These are phyloP conservation scores for Pelargonium nanum DNA, from an alignment of 345 rosid genomes.

Conservation along the genomic window DNA sequence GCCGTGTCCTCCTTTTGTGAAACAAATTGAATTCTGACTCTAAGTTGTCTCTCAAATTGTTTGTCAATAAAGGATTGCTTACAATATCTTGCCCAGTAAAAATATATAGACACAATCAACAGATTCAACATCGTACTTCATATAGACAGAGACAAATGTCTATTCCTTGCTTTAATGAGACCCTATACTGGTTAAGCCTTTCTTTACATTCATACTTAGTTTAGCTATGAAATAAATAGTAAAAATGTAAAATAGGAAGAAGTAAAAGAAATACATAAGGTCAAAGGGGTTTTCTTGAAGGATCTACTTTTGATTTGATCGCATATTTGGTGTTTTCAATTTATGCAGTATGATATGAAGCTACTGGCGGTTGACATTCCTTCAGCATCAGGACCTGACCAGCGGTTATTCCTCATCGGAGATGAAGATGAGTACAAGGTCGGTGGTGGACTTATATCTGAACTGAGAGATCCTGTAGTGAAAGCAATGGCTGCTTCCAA, in stretches of 20 bases:
- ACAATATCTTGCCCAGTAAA: background rate
- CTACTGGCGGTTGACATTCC: conserved; percentile 83
- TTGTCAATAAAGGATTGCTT: background rate
- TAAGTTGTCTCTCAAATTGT: too few relatives aligned
- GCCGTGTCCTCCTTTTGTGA: background rate
- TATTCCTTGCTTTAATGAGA: background rate
- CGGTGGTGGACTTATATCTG: conserved; percentile 76
- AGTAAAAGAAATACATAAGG: too few relatives aligned
- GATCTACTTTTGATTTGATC: background rate
- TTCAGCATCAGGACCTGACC: conserved; percentile 85
- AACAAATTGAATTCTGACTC: background rate
- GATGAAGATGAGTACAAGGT: conserved; percentile 83
- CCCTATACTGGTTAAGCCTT: background rate
- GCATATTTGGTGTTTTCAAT: background rate
- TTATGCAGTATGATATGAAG: conserved; percentile 67
- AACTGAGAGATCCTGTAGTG: conserved; percentile 81
- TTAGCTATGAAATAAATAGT: background rate
- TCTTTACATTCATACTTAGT: too few relatives aligned
- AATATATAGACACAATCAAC: background rate
- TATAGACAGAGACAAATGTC: background rate
- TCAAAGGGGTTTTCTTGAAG: background rate
- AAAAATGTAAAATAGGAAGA: background rate
- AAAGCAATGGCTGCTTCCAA: conserved; percentile 87
- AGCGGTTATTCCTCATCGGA: conserved; percentile 64
- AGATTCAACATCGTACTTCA: background rate